Evolutionary conservation across 352 stramenopile species (phyloP).

Genomic region (Globisporangium orthogonon): DNA sequence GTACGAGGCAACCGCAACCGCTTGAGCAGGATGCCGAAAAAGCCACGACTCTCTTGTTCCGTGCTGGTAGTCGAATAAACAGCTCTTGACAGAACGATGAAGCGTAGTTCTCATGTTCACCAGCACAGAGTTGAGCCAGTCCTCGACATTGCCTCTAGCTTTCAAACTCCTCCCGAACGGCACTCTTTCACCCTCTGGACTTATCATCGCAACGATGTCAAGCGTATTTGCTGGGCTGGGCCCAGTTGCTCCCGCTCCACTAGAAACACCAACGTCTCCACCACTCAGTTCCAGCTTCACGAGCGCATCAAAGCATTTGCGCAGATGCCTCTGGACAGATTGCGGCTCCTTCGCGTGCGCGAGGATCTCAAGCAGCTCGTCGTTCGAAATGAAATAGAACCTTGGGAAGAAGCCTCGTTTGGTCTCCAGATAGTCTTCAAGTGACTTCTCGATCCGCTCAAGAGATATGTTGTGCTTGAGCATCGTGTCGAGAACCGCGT

Average conservation of each 20-base stretch:
- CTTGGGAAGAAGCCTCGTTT: constrained; percentile 81
- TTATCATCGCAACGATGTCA: constrained; percentile 79
- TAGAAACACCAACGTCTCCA: constrained; percentile 18
- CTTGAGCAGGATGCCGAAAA: constrained; percentile 86
- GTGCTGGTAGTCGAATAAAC: constrained; percentile 87
- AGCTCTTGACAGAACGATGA: constrained; percentile 64
- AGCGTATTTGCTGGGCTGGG: constrained; percentile 16
- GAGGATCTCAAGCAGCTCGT: constrained; percentile 82
- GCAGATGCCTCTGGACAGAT: constrained; percentile 71
- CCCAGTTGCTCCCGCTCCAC: neutral
- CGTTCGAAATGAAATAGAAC: constrained; percentile 88
- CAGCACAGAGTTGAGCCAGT: constrained; percentile 76
- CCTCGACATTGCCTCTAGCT: constrained; percentile 81
- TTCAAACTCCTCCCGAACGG: constrained; percentile 71
- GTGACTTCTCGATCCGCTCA: constrained; percentile 71
- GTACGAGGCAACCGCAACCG: constrained; percentile 87
- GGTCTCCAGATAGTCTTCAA: constrained; percentile 79
- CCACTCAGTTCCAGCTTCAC: constrained; percentile 73
- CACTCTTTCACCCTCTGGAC: constrained; percentile 72
- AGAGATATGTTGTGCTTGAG: constrained; percentile 65
- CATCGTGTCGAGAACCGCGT: constrained; percentile 51
- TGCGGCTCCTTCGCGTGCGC: constrained; percentile 74
- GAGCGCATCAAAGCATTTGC: constrained; percentile 83
- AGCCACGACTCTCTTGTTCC: constrained; percentile 75
- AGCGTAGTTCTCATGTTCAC: constrained; percentile 69